A percentile compares a stretch with the other conserved stretches of the same genome.
phyloP scores from a whole-genome alignment of 176 grass and related monocot species.

The Lolium rigidum region DNA sequence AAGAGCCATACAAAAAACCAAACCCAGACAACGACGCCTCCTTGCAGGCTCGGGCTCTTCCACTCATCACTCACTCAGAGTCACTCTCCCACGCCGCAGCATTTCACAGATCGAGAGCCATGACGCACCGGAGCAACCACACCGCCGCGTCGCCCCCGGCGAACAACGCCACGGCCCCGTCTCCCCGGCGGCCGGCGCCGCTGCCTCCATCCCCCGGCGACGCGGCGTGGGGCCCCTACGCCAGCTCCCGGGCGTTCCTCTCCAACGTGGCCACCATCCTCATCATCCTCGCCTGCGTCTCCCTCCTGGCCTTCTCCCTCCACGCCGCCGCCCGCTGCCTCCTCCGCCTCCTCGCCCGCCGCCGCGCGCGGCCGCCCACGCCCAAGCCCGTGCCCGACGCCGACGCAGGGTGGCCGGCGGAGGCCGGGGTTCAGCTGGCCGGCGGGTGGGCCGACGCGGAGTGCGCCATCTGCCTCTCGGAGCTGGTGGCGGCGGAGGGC shows the following conservation, averaged over 20 bases:
- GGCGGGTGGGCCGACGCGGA: conserved; percentile 61
- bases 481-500: conserved; percentile 55
- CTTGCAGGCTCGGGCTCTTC: conserved; percentile 9
- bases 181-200: conserved; percentile 14
- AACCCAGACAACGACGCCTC: conserved; percentile 13
- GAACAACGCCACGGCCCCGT: conserved; percentile 40
- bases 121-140: conserved; percentile 52
- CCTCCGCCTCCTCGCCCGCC: conserved; percentile 47
- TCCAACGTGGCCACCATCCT: conserved; percentile 90
- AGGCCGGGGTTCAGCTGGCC: not conserved
- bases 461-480: conserved; percentile 81
- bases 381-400: conserved; percentile 41
- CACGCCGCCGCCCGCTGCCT: conserved; percentile 74
- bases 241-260: conserved; percentile 73
- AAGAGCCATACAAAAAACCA: conserved; percentile 33
- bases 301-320: conserved; percentile 81
- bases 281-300: conserved; percentile 78
- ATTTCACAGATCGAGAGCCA: conserved; percentile 4
- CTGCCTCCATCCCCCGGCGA: not conserved
- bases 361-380: conserved; percentile 2
- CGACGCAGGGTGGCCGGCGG: not conserved
- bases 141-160: conserved; percentile 11
- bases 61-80: conserved; percentile 15
- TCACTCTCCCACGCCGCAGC: conserved; percentile 34
- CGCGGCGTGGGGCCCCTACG: conserved; percentile 67